These are phyloP conservation scores for Agapanthus africanus DNA, from an alignment of 106 monocot species.

Conservation along the genomic window DNA sequence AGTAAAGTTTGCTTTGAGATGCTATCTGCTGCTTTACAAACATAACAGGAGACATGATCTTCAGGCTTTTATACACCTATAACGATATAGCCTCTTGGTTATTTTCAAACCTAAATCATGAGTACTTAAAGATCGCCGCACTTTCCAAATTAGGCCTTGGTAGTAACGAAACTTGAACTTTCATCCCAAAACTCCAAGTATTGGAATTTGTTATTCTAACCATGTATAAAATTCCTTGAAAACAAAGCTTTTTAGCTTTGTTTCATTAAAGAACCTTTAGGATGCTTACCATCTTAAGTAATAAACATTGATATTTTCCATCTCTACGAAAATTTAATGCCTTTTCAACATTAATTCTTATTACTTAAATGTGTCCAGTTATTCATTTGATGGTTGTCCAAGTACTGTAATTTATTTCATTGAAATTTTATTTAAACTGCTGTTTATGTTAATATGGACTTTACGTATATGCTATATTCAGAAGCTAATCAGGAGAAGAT, in stretches of 20 bases:
- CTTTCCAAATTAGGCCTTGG: too few species aligned
- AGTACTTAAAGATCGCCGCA: too few species aligned
- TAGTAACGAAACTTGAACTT: too few species aligned
- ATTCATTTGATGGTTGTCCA: too few species aligned
- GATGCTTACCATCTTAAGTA: background rate
- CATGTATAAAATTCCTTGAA: background rate
- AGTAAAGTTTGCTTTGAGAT: background rate
- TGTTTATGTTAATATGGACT: too few species aligned
- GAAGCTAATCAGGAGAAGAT: conserved; percentile 99
- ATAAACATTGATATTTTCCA: background rate
- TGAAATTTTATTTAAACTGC: background rate
- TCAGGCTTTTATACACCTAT: too few species aligned
- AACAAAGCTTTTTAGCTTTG: background rate
- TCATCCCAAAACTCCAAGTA: too few species aligned
- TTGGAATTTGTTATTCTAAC: too few species aligned
- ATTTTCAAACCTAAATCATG: background rate
- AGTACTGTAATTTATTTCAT: background rate
- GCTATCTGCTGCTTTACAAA: background rate
- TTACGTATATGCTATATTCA: conserved; percentile 24
- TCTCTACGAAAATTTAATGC: background rate
- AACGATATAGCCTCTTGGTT: too few species aligned
- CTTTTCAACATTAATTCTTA: background rate
- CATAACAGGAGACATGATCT: background rate
- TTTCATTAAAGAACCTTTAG: background rate
- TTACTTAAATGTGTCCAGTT: background rate